Conservation (phyloP, 1,284 basidiomycete genomes). For the Sporisorium iseilematis-ciliati region DNA sequence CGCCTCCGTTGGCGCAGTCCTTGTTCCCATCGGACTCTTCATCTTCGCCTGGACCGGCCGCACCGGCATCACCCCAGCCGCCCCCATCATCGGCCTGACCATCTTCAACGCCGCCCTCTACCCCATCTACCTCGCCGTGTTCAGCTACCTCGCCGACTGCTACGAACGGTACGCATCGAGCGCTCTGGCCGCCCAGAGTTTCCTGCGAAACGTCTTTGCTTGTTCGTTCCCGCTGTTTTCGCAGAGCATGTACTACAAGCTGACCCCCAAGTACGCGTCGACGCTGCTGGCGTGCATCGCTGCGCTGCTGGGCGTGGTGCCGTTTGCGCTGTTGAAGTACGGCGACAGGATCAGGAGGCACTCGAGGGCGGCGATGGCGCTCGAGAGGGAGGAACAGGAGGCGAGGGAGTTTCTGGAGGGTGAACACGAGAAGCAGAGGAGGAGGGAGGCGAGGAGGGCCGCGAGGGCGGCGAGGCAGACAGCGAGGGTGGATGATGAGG, state of each 20-base stretch:
- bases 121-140: conserved; percentile 49
- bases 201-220: conserved; percentile 56
- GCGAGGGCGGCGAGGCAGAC: conserved; percentile 17
- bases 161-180: conserved; percentile 68
- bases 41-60: conserved; percentile 58
- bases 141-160: conserved; percentile 51
- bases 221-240: conserved; percentile 53
- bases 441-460: conserved; percentile 28
- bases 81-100: conserved; percentile 51
- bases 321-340: conserved; percentile 62
- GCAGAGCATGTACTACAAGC: conserved; percentile 52
- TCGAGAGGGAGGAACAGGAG: conserved; percentile 50
- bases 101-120: conserved; percentile 47
- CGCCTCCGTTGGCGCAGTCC: conserved; percentile 48
- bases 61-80: conserved; percentile 35
- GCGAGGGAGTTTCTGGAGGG: conserved; percentile 22
- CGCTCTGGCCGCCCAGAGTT: conserved; percentile 59
- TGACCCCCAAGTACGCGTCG: conserved; percentile 61
- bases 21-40: conserved; percentile 56
- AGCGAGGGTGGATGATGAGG: conserved; percentile 13
- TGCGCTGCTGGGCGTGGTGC: conserved; percentile 54
- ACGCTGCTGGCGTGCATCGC: conserved; percentile 62
- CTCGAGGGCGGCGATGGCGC: conserved; percentile 48
- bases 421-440: conserved; percentile 28
- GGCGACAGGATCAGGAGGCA: conserved; percentile 58